Conservation (phyloP, 2,329 filamentous ascomycete genomes). For the Pseudogymnoascus destructans region DNA sequence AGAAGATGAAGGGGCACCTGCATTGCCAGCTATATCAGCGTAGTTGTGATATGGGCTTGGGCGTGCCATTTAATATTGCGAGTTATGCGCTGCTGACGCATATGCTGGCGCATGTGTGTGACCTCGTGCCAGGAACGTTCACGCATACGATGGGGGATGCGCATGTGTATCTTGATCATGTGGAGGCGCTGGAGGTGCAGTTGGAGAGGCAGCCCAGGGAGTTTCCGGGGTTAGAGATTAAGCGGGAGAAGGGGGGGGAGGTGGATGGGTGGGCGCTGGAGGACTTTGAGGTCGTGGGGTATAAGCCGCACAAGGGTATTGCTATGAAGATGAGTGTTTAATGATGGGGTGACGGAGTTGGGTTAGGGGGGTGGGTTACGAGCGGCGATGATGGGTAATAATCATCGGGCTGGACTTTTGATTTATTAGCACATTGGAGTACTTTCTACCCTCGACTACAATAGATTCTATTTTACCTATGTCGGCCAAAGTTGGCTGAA, state of each 20-base stretch:
- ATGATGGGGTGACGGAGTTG: not conserved
- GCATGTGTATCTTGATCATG: conserved; percentile 90
- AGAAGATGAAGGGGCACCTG: conserved; percentile 50
- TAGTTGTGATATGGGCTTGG: conserved; percentile 92
- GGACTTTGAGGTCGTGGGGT: conserved; percentile 78
- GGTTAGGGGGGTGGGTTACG: not conserved
- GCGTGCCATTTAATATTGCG: conserved; percentile 96
- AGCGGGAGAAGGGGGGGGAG: conserved; percentile 51
- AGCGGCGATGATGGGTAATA: not conserved
- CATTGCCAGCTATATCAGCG: conserved; percentile 89
- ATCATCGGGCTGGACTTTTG: not conserved
- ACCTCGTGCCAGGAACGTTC: conserved; percentile 71
- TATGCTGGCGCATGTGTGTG: conserved; percentile 82
- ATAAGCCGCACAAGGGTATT: conserved; percentile 82
- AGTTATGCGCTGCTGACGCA: conserved; percentile 88
- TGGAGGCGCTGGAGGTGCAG: conserved; percentile 74
- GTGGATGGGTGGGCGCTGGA: conserved; percentile 86
- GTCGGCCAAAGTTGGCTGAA: not conserved
- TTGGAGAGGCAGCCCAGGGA: conserved; percentile 63
- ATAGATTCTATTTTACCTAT: not conserved
- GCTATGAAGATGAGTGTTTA: conserved; percentile 98
- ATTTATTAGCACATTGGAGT: not conserved
- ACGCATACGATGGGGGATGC: conserved; percentile 97
- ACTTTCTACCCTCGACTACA: not conserved
- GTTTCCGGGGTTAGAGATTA: conserved; percentile 70